A percentile compares a stretch with the other conserved stretches of the same genome.
These are phyloP conservation scores for Monilinia aucupariae DNA, from an alignment of 2,329 filamentous ascomycete genomes.

Conservation along the genomic window DNA sequence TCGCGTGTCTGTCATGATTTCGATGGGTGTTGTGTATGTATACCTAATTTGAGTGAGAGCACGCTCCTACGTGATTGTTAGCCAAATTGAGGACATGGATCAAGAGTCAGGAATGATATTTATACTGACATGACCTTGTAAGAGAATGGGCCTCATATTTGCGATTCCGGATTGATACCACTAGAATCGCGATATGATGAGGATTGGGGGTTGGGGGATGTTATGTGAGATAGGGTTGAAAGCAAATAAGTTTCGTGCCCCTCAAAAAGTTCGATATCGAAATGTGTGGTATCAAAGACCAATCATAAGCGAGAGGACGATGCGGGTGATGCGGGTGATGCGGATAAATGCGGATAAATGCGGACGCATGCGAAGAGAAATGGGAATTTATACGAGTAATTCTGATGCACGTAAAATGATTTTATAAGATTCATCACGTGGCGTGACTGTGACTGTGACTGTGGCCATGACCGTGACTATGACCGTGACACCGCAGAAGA, in stretches of 20 bases:
- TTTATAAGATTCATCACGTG: too few species aligned
- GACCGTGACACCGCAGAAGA: too few species aligned
- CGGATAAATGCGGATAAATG: constrained; percentile 4
- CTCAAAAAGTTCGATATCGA: constrained; percentile 21
- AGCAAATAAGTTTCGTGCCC: constrained; percentile 15
- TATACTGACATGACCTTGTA: constrained; percentile 78
- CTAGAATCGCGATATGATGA: constrained; percentile 11
- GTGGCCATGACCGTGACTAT: too few species aligned
- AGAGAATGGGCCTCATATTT: constrained; percentile 93
- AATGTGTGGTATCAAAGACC: constrained; percentile 15
- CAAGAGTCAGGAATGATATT: neutral
- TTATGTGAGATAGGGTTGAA: constrained; percentile 11
- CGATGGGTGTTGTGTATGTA: constrained; percentile 41
- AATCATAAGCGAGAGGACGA: constrained; percentile 14
- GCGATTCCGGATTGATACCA: constrained; percentile 26
- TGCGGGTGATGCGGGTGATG: too few species aligned
- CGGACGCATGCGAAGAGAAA: too few species aligned
- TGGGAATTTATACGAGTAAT: too few species aligned
- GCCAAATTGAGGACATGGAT: constrained; percentile 14
- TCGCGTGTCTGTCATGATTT: constrained; percentile 15
- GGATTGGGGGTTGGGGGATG: constrained; percentile 2
- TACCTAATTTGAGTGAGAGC: constrained; percentile 92
- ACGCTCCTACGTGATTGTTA: constrained; percentile 56
- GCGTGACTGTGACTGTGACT: too few species aligned
- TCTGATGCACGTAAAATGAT: too few species aligned